Conservation (phyloP, 2,329 filamentous ascomycete species). For the Alternaria longipes region DNA sequence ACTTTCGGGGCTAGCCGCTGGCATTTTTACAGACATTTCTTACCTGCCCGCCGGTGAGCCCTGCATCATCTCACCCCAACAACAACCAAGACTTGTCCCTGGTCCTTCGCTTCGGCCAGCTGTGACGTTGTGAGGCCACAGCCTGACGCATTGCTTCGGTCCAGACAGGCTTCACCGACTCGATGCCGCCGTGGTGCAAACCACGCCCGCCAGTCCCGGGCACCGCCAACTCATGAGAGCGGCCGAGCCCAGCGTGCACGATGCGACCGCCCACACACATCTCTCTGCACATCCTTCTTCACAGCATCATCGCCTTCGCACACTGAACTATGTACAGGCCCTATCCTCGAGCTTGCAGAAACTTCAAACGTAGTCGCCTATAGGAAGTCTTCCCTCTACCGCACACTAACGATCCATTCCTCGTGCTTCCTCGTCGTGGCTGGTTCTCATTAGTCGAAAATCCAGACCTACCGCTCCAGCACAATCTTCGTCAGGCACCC, state of each 20-base stretch:
- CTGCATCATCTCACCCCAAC: constrained; percentile 13
- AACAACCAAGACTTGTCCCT: constrained; percentile 14
- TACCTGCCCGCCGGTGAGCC: constrained; percentile 10
- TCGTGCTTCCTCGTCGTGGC: constrained; percentile 39
- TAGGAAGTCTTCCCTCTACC: constrained; percentile 33
- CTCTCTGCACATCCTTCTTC: neutral
- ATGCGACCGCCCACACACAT: neutral
- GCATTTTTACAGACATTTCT: constrained; percentile 8
- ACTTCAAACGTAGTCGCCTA: constrained; percentile 27
- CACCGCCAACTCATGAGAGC: too few species aligned
- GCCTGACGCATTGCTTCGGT: neutral
- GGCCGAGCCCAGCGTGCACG: too few species aligned
- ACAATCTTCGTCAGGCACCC: constrained; percentile 32
- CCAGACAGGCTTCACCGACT: constrained; percentile 35
- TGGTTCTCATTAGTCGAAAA: constrained; percentile 38
- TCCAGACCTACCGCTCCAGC: constrained; percentile 21
- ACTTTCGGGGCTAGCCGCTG: constrained; percentile 15
- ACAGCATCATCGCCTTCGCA: constrained; percentile 27
- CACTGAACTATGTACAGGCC: constrained; percentile 22
- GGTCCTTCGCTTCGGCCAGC: constrained; percentile 2
- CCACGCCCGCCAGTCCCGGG: neutral
- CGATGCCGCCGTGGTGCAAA: constrained; percentile 1
- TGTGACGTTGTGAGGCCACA: constrained; percentile 3
- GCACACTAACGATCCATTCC: constrained; percentile 23
- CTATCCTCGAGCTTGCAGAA: constrained; percentile 33